phyloP scores from a whole-genome alignment of 2,329 filamentous ascomycete genomes.

The Stagonosporopsis vannaccii region DNA sequence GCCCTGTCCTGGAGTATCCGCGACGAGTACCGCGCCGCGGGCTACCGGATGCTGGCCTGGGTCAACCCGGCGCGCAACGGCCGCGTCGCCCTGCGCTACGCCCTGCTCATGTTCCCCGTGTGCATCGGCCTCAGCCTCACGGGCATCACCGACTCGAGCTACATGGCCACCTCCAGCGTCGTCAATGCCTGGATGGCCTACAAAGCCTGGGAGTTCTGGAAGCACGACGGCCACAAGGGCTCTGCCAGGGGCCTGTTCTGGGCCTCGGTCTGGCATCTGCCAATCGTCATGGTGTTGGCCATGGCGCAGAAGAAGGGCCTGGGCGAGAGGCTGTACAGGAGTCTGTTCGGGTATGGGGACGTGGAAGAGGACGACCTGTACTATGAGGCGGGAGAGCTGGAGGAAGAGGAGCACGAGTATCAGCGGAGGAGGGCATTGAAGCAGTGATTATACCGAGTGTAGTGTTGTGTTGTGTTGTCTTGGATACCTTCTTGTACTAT shows the following conservation, averaged over 20 bases:
- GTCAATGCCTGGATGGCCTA: conserved; percentile 86
- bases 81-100: conserved; percentile 87
- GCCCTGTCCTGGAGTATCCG: conserved; percentile 87
- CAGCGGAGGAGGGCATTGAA: background rate
- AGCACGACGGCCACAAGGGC: conserved; percentile 76
- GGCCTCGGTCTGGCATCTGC: conserved; percentile 97
- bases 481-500: conserved; percentile 2
- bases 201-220: conserved; percentile 84
- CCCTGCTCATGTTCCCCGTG: conserved; percentile 83
- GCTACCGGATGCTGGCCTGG: conserved; percentile 80
- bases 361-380: conserved; percentile 44
- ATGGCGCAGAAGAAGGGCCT: conserved; percentile 89
- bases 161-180: conserved; percentile 78
- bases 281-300: conserved; percentile 85
- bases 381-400: conserved; percentile 42
- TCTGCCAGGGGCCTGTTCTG: conserved; percentile 88
- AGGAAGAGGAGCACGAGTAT: conserved; percentile 27
- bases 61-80: conserved; percentile 85
- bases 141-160: conserved; percentile 85
- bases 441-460: too few species aligned
- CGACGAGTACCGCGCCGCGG: conserved; percentile 80
- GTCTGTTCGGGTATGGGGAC: conserved; percentile 41
- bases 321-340: conserved; percentile 42
- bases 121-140: conserved; percentile 80
- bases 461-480: background rate